These are phyloP conservation scores for Ciborinia camelliae DNA, from an alignment of 2,329 filamentous ascomycete species.

Conservation along the genomic window DNA sequence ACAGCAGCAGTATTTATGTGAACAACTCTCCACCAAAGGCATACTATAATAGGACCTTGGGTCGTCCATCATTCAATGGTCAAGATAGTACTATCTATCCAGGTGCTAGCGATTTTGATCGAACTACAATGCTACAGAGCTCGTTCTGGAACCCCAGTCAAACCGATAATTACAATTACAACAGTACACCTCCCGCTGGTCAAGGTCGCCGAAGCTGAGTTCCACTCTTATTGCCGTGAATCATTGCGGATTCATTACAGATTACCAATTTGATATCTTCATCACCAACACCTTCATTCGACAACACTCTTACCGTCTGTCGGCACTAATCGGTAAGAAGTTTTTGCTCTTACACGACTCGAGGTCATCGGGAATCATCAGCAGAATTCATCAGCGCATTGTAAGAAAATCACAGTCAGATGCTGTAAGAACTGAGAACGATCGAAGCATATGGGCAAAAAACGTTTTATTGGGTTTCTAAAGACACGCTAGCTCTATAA, in stretches of 20 bases:
- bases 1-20: conserved; percentile 51
- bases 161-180: conserved; percentile 35
- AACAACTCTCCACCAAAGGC: conserved; percentile 39
- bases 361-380: background rate
- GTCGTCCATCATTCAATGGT: conserved; percentile 21
- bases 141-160: conserved; percentile 34
- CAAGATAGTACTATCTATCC: conserved; percentile 30
- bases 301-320: background rate
- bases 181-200: conserved; percentile 47
- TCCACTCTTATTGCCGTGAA: background rate
- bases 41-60: conserved; percentile 16
- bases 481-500: conserved; percentile 30
- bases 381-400: conserved; percentile 6
- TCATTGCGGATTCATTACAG: conserved; percentile 1
- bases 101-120: conserved; percentile 32
- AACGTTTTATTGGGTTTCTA: conserved; percentile 28
- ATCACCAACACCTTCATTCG: conserved; percentile 22
- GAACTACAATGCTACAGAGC: conserved; percentile 34
- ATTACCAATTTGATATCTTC: background rate
- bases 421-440: conserved; percentile 7
- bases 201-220: conserved; percentile 38
- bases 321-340: background rate
- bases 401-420: conserved; percentile 13
- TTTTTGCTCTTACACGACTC: conserved; percentile 3
- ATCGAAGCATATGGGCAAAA: conserved; percentile 1